Evolutionary conservation across 2,329 filamentous ascomycete species (phyloP).

Genomic region (Epichloe glyceriae): DNA sequence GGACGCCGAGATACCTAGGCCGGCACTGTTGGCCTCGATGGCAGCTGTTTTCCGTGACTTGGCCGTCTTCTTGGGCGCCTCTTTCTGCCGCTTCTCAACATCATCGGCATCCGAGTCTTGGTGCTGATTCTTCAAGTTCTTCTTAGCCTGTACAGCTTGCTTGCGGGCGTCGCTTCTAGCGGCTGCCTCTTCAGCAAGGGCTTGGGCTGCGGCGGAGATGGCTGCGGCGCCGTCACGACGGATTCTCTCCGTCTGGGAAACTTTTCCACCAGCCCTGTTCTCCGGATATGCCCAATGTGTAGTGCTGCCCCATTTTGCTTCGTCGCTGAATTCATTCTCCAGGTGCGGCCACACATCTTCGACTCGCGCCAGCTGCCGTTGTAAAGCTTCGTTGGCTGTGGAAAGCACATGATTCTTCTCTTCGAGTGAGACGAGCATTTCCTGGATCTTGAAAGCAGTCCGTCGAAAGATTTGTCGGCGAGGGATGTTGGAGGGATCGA

Average conservation of each 20-base stretch:
- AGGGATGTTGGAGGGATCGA: slow-evolving; percentile 45
- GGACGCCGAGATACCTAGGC: slow-evolving; percentile 52
- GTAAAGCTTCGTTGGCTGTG: slow-evolving; percentile 79
- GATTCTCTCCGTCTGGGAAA: slow-evolving; percentile 58
- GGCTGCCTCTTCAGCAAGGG: slow-evolving; percentile 71
- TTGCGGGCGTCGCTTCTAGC: slow-evolving; percentile 74
- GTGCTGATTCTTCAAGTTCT: slow-evolving; percentile 55
- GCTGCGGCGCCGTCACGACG: slow-evolving; percentile 66
- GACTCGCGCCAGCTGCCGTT: slow-evolving; percentile 71
- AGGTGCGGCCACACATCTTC: slow-evolving; percentile 81
- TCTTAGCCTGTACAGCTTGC: slow-evolving; percentile 67
- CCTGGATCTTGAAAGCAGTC: slow-evolving; percentile 63
- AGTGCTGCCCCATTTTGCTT: slow-evolving; percentile 82
- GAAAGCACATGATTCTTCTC: slow-evolving; percentile 97
- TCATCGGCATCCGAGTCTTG: slow-evolving; percentile 75
- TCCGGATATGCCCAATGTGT: slow-evolving; percentile 94
- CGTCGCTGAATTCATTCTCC: slow-evolving; percentile 81
- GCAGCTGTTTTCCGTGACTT: slow-evolving; percentile 54
- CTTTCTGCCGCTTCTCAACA: slow-evolving; percentile 36
- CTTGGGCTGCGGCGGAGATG: slow-evolving; percentile 63
- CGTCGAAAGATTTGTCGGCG: slow-evolving; percentile 66
- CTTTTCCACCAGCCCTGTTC: slow-evolving; percentile 51
- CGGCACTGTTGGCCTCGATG: slow-evolving; percentile 38
- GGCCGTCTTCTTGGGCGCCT: slow-evolving; percentile 47
- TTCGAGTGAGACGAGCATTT: slow-evolving; percentile 81